Evolutionary conservation across 805 yeast genomes (phyloP).

Genomic region (Candida patagonica): DNA sequence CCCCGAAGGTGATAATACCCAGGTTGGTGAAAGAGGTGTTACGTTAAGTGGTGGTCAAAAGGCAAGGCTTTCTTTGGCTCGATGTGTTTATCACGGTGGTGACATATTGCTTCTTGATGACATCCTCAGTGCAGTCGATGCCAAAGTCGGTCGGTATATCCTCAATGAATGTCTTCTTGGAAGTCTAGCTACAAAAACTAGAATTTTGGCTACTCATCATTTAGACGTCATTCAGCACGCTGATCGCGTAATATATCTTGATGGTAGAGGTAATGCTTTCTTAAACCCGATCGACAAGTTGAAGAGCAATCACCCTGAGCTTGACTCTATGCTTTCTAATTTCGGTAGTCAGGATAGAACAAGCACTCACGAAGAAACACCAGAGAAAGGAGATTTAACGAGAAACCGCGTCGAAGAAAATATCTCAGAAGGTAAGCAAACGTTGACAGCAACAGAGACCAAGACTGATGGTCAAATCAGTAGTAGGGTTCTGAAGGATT

Average conservation of each 20-base stretch:
- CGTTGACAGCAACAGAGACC: slow-evolving; percentile 12
- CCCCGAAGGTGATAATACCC: slow-evolving; percentile 65
- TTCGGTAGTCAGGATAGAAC: slow-evolving; percentile 9
- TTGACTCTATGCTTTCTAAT: slow-evolving; percentile 37
- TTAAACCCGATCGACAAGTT: slow-evolving; percentile 56
- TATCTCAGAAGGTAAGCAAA: too few relatives aligned
- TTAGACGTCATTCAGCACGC: slow-evolving; percentile 54
- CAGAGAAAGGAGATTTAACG: slow-evolving; percentile 10
- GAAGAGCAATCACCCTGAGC: slow-evolving; percentile 33
- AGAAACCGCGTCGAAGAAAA: too few relatives aligned
- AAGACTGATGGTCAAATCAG: slow-evolving; percentile 15
- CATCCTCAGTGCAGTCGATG: slow-evolving; percentile 75
- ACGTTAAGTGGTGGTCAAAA: slow-evolving; percentile 82
- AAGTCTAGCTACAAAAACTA: slow-evolving; percentile 42
- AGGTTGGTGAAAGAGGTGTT: slow-evolving; percentile 78
- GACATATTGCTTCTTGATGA: slow-evolving; percentile 66
- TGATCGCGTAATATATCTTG: slow-evolving; percentile 53
- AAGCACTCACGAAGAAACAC: slow-evolving; percentile 8
- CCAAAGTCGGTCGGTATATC: slow-evolving; percentile 69
- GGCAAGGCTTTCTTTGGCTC: slow-evolving; percentile 68
- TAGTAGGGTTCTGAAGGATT: slow-evolving; percentile 39
- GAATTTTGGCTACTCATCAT: slow-evolving; percentile 69
- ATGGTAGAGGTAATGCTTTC: slow-evolving; percentile 50
- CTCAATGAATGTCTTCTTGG: slow-evolving; percentile 58
- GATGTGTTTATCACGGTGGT: slow-evolving; percentile 59